Conservation (phyloP, 768 basidiomycete genomes). For the Podaxis carcinomalis region DNA sequence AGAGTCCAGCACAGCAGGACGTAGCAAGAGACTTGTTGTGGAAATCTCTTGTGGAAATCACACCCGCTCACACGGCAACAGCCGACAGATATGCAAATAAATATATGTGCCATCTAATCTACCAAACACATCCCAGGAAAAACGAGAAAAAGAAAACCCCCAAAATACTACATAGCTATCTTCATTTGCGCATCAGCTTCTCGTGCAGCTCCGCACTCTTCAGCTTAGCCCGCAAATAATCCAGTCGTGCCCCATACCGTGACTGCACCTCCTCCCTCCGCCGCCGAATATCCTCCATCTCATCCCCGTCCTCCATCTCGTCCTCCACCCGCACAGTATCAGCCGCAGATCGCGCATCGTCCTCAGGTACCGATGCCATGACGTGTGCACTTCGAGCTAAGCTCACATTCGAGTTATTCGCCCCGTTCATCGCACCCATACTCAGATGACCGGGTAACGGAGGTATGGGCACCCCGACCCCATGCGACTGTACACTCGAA, state of each 20-base stretch:
- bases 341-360: slow-evolving; percentile 26
- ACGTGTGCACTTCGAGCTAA: slow-evolving; percentile 48
- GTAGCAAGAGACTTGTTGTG: not conserved
- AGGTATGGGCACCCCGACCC: slow-evolving; percentile 28
- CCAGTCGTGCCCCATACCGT: slow-evolving; percentile 72
- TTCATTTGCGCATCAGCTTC: slow-evolving; percentile 63
- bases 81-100: slow-evolving; percentile 1
- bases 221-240: slow-evolving; percentile 76
- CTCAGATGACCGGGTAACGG: slow-evolving; percentile 24
- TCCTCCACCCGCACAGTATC: slow-evolving; percentile 27
- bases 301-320: slow-evolving; percentile 49
- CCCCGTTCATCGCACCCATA: slow-evolving; percentile 28
- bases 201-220: slow-evolving; percentile 84
- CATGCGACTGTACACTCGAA: slow-evolving; percentile 56
- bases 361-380: slow-evolving; percentile 49
- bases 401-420: slow-evolving; percentile 41
- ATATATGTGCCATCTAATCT: slow-evolving; percentile 18
- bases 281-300: slow-evolving; percentile 66
- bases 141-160: not conserved
- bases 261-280: slow-evolving; percentile 66
- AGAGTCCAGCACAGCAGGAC: not conserved
- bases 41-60: no score
- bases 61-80: not conserved
- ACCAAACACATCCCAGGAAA: slow-evolving; percentile 6
- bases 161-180: slow-evolving; percentile 7